Evolutionary conservation across 2,329 filamentous ascomycete species (phyloP).

Genomic region (Pseudodiploospora longispora): DNA sequence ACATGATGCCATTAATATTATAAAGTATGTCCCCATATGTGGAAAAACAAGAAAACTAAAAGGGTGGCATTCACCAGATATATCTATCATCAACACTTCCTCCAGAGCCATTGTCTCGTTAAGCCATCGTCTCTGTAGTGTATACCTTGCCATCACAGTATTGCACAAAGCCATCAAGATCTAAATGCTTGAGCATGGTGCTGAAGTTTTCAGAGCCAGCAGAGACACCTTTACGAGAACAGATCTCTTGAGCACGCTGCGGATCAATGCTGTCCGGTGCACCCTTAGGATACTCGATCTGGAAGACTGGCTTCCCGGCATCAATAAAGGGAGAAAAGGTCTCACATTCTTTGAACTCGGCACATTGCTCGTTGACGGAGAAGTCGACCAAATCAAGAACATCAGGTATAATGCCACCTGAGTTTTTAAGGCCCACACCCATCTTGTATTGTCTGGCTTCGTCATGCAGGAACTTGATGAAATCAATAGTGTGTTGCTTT

Average conservation of each 20-base stretch:
- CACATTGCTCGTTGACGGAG: constrained; percentile 63
- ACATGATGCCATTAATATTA: no score
- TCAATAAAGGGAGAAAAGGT: constrained; percentile 50
- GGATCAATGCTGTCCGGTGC: constrained; percentile 29
- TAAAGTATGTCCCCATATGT: no score
- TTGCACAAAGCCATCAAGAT: constrained; percentile 54
- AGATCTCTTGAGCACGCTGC: constrained; percentile 31
- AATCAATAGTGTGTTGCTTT: constrained; percentile 46
- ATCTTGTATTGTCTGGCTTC: constrained; percentile 47
- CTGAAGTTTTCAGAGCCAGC: constrained; percentile 45
- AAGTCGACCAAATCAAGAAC: constrained; percentile 49
- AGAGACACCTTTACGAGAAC: constrained; percentile 29
- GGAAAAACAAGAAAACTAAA: no score
- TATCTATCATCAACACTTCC: no score
- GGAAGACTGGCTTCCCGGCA: constrained; percentile 59
- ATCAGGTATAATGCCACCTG: constrained; percentile 46
- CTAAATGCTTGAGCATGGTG: constrained; percentile 58
- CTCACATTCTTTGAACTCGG: constrained; percentile 50
- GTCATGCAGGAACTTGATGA: constrained; percentile 50
- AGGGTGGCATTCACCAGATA: no score
- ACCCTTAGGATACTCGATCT: constrained; percentile 60
- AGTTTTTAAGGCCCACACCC: constrained; percentile 62
- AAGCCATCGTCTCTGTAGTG: constrained; percentile 12
- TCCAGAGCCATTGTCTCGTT: no score
- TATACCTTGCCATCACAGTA: constrained; percentile 37